Evolutionary conservation across 164 flowering plant species (phyloP).

Genomic region (Echeveria elegans): DNA sequence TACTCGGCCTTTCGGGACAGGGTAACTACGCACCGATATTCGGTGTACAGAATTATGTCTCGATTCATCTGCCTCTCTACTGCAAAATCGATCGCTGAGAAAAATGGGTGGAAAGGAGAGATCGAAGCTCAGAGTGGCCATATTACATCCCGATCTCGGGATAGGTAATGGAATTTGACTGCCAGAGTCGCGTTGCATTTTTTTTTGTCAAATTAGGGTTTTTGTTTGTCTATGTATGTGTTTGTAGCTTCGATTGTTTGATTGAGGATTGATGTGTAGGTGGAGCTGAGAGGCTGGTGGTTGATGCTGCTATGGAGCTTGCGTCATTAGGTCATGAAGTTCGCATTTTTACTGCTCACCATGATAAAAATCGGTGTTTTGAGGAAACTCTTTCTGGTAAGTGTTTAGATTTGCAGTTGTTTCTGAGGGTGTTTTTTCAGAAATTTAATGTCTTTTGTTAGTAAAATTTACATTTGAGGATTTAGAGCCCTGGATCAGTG

Average conservation of each 20-base stretch:
- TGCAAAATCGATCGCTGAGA: not conserved
- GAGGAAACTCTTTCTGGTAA: constrained; percentile 85
- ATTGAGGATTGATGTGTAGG: constrained; percentile 29
- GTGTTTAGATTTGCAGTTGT: not conserved
- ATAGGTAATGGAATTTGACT: constrained; percentile 35
- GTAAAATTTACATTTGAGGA: not conserved
- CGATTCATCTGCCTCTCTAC: not conserved
- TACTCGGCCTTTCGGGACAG: no score
- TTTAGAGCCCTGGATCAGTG: not conserved
- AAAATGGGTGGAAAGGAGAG: constrained; percentile 29
- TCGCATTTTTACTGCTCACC: constrained; percentile 83
- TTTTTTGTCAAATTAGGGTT: not conserved
- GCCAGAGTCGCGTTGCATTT: not conserved
- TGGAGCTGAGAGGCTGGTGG: constrained; percentile 94
- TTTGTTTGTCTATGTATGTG: not conserved
- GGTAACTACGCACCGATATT: no score
- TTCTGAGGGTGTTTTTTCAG: not conserved
- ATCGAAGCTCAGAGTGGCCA: constrained; percentile 61
- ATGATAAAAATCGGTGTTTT: constrained; percentile 78
- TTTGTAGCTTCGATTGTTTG: not conserved
- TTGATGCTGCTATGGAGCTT: constrained; percentile 87
- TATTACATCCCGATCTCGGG: constrained; percentile 94
- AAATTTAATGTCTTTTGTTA: not conserved
- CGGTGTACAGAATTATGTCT: no score
- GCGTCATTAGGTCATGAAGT: constrained; percentile 73